Conservation (phyloP, 805 yeast species). For the Candida qinlingensis region DNA sequence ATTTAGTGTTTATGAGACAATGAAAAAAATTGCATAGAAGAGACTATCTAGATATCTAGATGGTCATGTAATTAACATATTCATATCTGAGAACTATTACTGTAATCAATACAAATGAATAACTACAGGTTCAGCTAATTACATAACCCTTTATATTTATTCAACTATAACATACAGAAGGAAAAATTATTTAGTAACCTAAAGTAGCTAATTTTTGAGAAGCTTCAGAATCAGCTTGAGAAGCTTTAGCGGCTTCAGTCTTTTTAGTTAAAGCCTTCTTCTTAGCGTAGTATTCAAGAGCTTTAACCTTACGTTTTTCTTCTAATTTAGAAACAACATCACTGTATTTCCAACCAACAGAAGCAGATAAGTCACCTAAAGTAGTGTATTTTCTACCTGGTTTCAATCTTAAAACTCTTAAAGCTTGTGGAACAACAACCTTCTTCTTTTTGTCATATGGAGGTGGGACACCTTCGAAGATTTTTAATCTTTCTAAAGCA, state of each 20-base stretch:
- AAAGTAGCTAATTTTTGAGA: slow-evolving; percentile 91
- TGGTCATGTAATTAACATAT: too few relatives aligned
- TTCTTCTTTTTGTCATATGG: slow-evolving; percentile 99
- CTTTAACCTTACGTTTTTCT: slow-evolving; percentile 98
- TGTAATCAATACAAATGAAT: not conserved
- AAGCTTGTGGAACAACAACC: slow-evolving; percentile 99
- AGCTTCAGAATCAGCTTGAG: slow-evolving; percentile 86
- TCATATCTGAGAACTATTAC: too few relatives aligned
- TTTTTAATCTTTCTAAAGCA: slow-evolving; percentile 98
- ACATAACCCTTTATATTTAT: slow-evolving; percentile 13
- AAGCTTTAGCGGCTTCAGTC: slow-evolving; percentile 78
- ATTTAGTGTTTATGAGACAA: slow-evolving; percentile 74
- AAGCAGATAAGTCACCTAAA: slow-evolving; percentile 89
- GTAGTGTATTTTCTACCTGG: slow-evolving; percentile 99
- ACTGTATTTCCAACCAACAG: slow-evolving; percentile 99
- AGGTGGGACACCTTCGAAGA: slow-evolving; percentile 99
- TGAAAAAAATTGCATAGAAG: slow-evolving; percentile 25
- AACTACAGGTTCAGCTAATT: slow-evolving; percentile 2
- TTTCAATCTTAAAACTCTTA: slow-evolving; percentile 97
- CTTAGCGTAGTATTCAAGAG: slow-evolving; percentile 98
- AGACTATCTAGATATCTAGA: not conserved
- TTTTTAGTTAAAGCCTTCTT: slow-evolving; percentile 95
- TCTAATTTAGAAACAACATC: slow-evolving; percentile 95
- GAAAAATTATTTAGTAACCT: slow-evolving; percentile 73
- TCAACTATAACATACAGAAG: slow-evolving; percentile 9